Base-by-base conservation (phyloP, 2,329 filamentous ascomycete genomes). In the Clarireedia hainanense region DNA sequence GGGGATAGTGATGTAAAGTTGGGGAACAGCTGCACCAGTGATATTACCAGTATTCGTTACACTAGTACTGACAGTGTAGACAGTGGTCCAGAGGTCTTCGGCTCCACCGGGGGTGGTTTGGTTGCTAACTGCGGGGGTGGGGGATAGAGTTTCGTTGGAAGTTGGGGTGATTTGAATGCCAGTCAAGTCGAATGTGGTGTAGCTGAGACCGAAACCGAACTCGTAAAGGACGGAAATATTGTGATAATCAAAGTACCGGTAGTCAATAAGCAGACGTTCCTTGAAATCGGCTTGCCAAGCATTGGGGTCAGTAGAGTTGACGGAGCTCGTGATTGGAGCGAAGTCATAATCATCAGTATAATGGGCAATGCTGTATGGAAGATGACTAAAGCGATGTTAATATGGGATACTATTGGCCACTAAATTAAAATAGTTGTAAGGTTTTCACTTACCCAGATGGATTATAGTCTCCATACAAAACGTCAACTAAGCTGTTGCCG, bases 161-260 rank as follows among this genome's bases (percentile, higher is more conserved):
- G 34, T 9, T 1, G 52, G 52, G 5, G 47, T 37, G 40, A 47
- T 71, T 1, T 72, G 67, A 2, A 72, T 67, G 0, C 65, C 49
- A 2, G 69, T 70, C 27, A 80, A 1, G 75, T 72, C 68, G 65
- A 94, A 91, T 2, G 78, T 88, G 0, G 88, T 89, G 76, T 92
- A 95, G 5, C 81, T 86, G 15, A 94, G 72, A 4, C 80, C 79
- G 61, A 79, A 73, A 2, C 72, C 72, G 40, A 74, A 74, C 48
- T 70, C 68, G 37, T 68, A 74, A 0, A 63, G 65, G 0, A 71
- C 70, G 1, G 65, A 64, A 34, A 74, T 71, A 10, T 67, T 69
- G 1, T 69, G 50, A 2, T 61, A 57, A 59, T 80, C 75, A 57
- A 80, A 81, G 54, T 76, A 71, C 15, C 75, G 73, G 64, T 81